Conservation (phyloP, 1,139 yeast genomes). For the Kazachstania sp. region DNA sequence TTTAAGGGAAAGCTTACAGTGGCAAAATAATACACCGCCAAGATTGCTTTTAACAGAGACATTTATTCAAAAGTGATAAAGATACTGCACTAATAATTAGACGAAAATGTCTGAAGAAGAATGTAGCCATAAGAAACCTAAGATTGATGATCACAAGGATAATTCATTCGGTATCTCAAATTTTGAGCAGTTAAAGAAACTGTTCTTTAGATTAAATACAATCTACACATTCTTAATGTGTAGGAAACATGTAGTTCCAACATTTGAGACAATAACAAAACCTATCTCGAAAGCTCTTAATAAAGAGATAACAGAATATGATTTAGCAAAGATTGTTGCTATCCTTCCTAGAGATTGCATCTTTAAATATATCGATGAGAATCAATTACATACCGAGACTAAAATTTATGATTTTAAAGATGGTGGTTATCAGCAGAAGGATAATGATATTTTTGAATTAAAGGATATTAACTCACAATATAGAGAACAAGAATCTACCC, state of each 20-base stretch:
- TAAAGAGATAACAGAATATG: conserved; percentile 36
- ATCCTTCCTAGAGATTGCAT: conserved; percentile 61
- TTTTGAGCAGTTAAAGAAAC: conserved; percentile 34
- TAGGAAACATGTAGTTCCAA: conserved; percentile 47
- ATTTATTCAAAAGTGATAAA: too few species aligned
- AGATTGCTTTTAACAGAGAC: too few species aligned
- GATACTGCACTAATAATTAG: background rate
- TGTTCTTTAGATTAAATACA: conserved; percentile 44
- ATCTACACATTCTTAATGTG: conserved; percentile 49
- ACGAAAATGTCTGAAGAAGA: background rate
- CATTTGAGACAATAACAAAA: conserved; percentile 41
- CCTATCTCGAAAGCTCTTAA: conserved; percentile 41
- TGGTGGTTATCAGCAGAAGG: conserved; percentile 41
- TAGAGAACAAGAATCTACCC: conserved; percentile 32
- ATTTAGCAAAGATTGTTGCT: conserved; percentile 56
- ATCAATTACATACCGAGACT: conserved; percentile 45
- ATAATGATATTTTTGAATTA: conserved; percentile 41
- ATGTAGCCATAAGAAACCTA: background rate
- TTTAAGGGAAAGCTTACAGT: too few species aligned
- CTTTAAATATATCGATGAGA: conserved; percentile 68
- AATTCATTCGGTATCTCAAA: background rate
- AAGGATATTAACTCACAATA: conserved; percentile 31
- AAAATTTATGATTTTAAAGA: conserved; percentile 41
- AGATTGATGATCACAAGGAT: background rate
- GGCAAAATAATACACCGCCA: too few species aligned